Percentiles rank a stretch among this genome's conserved stretches.
These are phyloP conservation scores for Ceriops tagal DNA, from an alignment of 345 rosid species.

Conservation along the genomic window DNA sequence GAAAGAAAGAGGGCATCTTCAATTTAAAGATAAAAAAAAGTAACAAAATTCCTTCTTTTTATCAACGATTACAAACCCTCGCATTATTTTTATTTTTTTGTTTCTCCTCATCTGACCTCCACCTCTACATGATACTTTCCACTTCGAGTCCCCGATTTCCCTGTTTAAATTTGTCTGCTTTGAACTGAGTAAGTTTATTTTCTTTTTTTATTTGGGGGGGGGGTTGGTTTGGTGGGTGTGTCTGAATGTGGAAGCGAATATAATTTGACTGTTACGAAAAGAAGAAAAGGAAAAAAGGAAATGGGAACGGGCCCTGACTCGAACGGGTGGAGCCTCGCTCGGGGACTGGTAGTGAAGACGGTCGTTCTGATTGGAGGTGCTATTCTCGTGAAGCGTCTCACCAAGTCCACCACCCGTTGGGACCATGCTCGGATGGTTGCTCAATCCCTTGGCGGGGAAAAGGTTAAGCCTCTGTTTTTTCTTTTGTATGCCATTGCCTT, in stretches of 20 bases:
- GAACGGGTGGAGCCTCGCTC: constrained; percentile 27
- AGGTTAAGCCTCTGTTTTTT: constrained; percentile 27
- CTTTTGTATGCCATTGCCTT: neutral
- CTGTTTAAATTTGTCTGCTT: neutral
- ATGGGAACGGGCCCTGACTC: constrained; percentile 46
- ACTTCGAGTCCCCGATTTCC: no score
- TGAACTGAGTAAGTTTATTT: constrained; percentile 30
- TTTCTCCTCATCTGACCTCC: neutral
- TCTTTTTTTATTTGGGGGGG: neutral
- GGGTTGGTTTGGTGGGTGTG: neutral
- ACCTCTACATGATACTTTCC: neutral
- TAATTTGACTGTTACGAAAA: neutral
- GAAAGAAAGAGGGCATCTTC: neutral
- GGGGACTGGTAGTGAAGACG: constrained; percentile 50
- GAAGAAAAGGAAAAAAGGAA: no score
- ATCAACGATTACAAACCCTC: neutral
- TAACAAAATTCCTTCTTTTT: neutral
- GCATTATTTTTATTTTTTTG: neutral
- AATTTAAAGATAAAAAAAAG: neutral
- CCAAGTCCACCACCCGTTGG: constrained; percentile 90
- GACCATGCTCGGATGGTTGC: constrained; percentile 77
- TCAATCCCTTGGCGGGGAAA: constrained; percentile 60
- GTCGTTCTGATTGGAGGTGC: constrained; percentile 76
- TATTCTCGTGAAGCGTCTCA: constrained; percentile 70
- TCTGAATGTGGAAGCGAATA: constrained; percentile 11